Conservation (phyloP, 2,329 filamentous ascomycete species). For the Penicillium sp. region DNA sequence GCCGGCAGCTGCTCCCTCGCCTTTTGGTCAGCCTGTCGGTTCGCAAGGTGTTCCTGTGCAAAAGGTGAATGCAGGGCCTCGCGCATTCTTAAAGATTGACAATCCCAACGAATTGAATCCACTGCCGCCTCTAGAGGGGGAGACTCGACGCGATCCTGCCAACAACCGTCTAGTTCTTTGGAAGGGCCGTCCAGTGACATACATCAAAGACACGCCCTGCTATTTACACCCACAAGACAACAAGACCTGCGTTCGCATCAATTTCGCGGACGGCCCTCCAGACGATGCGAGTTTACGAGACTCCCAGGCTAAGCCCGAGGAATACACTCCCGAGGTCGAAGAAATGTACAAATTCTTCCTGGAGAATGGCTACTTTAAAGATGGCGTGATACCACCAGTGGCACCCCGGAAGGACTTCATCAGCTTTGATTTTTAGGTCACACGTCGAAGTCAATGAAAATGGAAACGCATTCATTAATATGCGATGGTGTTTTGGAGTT, state of each 20-base stretch:
- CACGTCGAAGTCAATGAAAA: neutral
- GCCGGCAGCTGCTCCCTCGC: constrained; percentile 1
- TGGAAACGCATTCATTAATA: no score
- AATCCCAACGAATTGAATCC: constrained; percentile 28
- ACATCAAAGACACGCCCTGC: constrained; percentile 49
- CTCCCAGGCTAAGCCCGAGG: constrained; percentile 47
- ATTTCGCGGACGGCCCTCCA: constrained; percentile 67
- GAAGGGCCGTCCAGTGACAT: constrained; percentile 59
- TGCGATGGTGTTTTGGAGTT: no score
- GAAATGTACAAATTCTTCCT: constrained; percentile 60
- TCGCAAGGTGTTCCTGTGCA: constrained; percentile 13
- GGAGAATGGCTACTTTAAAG: constrained; percentile 61
- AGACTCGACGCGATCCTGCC: constrained; percentile 31
- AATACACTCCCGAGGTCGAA: constrained; percentile 50
- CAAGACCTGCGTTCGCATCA: constrained; percentile 58
- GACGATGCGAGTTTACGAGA: constrained; percentile 39
- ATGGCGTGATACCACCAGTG: constrained; percentile 66
- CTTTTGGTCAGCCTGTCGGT: constrained; percentile 27
- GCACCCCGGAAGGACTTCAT: constrained; percentile 74
- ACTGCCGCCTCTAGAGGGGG: constrained; percentile 33
- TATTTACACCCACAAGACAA: constrained; percentile 48
- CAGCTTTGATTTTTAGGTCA: constrained; percentile 60
- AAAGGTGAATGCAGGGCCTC: constrained; percentile 21
- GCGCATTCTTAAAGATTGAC: constrained; percentile 23
- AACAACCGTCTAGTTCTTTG: constrained; percentile 48